These are phyloP conservation scores for Collybiopsis confluens DNA, from an alignment of 768 basidiomycete genomes.

Conservation along the genomic window DNA sequence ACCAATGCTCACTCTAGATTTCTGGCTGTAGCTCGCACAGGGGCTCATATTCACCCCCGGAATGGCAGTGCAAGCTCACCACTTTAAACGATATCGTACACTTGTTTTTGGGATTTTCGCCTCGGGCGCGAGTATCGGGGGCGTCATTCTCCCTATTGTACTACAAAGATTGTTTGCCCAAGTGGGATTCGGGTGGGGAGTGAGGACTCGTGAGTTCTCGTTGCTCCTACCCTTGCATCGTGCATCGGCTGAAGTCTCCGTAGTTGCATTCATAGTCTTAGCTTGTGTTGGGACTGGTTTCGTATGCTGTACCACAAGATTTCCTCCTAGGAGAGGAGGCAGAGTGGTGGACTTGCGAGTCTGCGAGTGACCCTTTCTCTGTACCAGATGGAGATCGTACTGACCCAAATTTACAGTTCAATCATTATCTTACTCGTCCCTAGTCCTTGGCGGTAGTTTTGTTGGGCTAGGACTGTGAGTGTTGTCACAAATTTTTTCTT, in stretches of 20 bases:
- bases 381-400: not conserved
- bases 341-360: slow-evolving; percentile 14
- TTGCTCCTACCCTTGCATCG: not conserved
- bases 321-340: slow-evolving; percentile 12
- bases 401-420: slow-evolving; percentile 3
- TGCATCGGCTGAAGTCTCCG: not conserved
- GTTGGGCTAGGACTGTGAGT: slow-evolving; percentile 11
- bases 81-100: slow-evolving; percentile 17
- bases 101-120: slow-evolving; percentile 26
- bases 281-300: slow-evolving; percentile 12
- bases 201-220: slow-evolving; percentile 13
- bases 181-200: slow-evolving; percentile 21
- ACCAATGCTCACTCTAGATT: no score
- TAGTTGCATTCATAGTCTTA: slow-evolving; percentile 15
- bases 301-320: slow-evolving; percentile 10
- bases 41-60: slow-evolving; percentile 14
- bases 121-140: slow-evolving; percentile 23
- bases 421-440: slow-evolving; percentile 11
- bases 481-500: no score
- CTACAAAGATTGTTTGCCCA: slow-evolving; percentile 15
- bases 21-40: slow-evolving; percentile 6
- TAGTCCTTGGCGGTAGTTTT: slow-evolving; percentile 12
- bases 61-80: slow-evolving; percentile 14
- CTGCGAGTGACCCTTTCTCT: slow-evolving; percentile 10
- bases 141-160: slow-evolving; percentile 18